A percentile compares a stretch with the other conserved stretches of the same genome.
phyloP scores from a whole-genome alignment of 805 yeast genomes.

The Starmerella riodocensis region DNA sequence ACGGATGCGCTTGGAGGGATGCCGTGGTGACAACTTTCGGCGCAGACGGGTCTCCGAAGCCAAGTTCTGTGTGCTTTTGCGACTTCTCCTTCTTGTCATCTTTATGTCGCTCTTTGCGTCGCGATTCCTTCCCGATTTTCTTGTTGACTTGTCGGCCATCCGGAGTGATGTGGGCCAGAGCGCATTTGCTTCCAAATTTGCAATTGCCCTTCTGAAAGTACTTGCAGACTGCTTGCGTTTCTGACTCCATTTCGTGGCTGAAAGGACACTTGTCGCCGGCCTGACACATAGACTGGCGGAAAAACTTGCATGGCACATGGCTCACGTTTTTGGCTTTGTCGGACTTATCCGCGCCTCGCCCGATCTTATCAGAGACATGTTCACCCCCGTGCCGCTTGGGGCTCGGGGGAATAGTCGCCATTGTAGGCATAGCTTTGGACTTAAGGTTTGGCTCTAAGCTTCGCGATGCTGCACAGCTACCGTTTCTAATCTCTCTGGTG shows the following conservation, averaged over 20 bases:
- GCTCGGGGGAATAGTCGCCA: not conserved
- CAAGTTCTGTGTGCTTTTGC: not conserved
- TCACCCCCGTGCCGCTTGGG: not conserved
- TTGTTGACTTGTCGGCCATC: conserved; percentile 70
- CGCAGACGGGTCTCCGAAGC: not conserved
- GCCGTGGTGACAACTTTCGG: no score
- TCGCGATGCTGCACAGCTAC: no score
- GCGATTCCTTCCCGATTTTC: conserved; percentile 11
- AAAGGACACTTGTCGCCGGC: conserved; percentile 90
- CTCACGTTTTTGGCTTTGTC: conserved; percentile 42
- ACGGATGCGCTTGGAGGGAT: no score
- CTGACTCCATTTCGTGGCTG: conserved; percentile 45
- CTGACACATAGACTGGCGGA: conserved; percentile 82
- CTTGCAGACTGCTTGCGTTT: conserved; percentile 57
- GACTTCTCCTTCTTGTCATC: conserved; percentile 2
- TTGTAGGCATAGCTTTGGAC: not conserved
- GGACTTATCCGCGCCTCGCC: no score
- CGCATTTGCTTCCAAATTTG: conserved; percentile 88
- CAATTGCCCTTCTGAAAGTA: conserved; percentile 94
- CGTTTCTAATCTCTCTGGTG: no score
- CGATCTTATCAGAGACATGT: not conserved
- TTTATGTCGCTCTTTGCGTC: conserved; percentile 3
- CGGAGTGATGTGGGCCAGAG: conserved; percentile 78
- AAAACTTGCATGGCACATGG: conserved; percentile 95
- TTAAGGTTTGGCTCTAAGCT: no score